phyloP scores from a whole-genome alignment of 768 basidiomycete genomes.

The Galerina sulciceps region DNA sequence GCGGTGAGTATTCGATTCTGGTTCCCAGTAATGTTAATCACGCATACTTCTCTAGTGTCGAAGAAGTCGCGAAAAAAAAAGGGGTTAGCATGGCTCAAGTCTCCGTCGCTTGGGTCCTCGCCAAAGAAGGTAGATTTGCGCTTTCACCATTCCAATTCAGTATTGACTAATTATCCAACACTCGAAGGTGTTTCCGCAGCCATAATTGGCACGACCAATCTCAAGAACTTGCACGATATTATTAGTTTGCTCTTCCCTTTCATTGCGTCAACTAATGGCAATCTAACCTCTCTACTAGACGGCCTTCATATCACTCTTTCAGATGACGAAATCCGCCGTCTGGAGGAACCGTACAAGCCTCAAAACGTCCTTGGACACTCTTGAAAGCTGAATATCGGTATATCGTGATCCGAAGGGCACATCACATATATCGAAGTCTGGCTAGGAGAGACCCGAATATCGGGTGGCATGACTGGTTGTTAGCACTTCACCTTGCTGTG shows the following conservation, averaged over 20 bases:
- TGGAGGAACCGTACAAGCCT: constrained; percentile 28
- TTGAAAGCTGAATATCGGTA: constrained; percentile 3
- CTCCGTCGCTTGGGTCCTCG: constrained; percentile 53
- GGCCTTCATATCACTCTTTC: constrained; percentile 27
- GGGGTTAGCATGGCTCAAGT: constrained; percentile 60
- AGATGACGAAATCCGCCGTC: constrained; percentile 29
- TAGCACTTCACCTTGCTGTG: no score
- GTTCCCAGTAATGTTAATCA: background rate
- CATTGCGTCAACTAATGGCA: background rate
- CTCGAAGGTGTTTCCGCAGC: constrained; percentile 52
- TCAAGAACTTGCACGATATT: constrained; percentile 54
- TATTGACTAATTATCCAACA: background rate
- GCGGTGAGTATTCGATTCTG: constrained; percentile 28
- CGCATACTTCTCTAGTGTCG: constrained; percentile 39
- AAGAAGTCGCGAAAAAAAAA: constrained; percentile 56
- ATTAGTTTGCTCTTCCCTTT: constrained; percentile 34
- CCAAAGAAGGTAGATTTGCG: constrained; percentile 35
- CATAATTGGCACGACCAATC: constrained; percentile 55
- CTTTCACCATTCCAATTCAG: background rate
- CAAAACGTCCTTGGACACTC: constrained; percentile 20
- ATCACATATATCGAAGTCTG: no score
- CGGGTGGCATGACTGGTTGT: no score
- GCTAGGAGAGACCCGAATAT: no score
- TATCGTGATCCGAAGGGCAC: no score
- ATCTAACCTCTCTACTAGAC: constrained; percentile 7